phyloP scores from a whole-genome alignment of 345 rosid species.

The Salix purpurea region DNA sequence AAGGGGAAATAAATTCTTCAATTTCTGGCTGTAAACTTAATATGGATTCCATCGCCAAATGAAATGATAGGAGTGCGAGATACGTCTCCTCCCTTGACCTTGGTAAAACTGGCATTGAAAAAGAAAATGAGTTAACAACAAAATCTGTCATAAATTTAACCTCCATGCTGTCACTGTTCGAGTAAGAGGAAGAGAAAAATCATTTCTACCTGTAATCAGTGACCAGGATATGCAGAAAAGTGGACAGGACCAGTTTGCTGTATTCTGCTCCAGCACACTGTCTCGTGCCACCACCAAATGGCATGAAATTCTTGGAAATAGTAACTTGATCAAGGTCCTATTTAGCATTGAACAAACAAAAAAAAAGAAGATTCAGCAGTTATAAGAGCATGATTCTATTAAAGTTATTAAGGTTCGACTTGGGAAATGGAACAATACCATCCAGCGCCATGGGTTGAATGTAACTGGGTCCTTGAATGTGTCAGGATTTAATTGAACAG shows the following conservation, averaged over 20 bases:
- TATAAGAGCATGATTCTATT: too few relatives aligned
- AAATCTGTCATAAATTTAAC: not conserved
- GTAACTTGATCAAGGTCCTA: not conserved
- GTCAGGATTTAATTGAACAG: not conserved
- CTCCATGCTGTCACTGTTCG: not conserved
- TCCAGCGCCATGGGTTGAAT: slow-evolving; percentile 35
- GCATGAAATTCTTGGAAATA: too few relatives aligned
- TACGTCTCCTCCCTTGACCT: not conserved
- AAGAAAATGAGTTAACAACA: not conserved
- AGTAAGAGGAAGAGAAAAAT: not conserved
- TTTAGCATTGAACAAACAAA: not conserved
- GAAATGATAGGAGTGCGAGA: not conserved
- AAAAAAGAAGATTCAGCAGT: too few relatives aligned
- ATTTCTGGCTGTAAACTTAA: not conserved
- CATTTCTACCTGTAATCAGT: not conserved
- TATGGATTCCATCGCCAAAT: not conserved
- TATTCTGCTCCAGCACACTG: too few relatives aligned
- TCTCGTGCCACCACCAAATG: too few relatives aligned
- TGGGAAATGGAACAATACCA: slow-evolving; percentile 9
- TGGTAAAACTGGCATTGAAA: not conserved
- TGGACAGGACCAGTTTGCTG: too few relatives aligned
- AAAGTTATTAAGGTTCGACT: not conserved
- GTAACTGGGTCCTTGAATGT: not conserved
- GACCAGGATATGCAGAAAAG: too few relatives aligned
- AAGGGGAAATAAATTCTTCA: not conserved